These are phyloP conservation scores for Trichoderma lentiforme DNA, from an alignment of 2,329 filamentous ascomycete genomes.

Conservation along the genomic window DNA sequence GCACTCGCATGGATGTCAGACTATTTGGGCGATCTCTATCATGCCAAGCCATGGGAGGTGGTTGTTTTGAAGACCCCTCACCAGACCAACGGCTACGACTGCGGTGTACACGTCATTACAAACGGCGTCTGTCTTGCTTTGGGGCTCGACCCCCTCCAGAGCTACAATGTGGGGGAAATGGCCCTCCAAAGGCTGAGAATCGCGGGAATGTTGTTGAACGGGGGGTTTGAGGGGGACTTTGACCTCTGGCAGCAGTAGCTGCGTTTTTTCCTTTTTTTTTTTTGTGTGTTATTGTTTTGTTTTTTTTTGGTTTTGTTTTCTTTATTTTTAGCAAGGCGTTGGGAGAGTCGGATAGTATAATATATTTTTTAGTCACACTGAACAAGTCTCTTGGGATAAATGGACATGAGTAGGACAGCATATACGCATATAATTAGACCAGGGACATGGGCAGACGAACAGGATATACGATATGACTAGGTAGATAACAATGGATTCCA, in stretches of 20 bases:
- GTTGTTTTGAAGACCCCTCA: conserved; percentile 47
- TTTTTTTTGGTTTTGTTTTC: background rate
- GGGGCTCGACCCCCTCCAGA: conserved; percentile 48
- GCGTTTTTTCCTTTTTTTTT: background rate
- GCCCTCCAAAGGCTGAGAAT: conserved; percentile 58
- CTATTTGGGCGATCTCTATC: conserved; percentile 40
- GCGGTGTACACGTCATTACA: conserved; percentile 72
- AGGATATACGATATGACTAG: background rate
- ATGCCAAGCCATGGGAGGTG: conserved; percentile 61
- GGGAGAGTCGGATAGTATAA: background rate
- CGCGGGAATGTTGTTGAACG: conserved; percentile 62
- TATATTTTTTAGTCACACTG: background rate
- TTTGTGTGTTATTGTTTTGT: background rate
- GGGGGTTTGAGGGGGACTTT: conserved; percentile 63
- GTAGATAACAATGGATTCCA: background rate
- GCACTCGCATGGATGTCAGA: conserved; percentile 53
- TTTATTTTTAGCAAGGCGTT: background rate
- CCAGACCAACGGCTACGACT: conserved; percentile 69
- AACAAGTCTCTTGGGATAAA: background rate
- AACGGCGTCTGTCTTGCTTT: conserved; percentile 64
- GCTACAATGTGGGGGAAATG: conserved; percentile 54
- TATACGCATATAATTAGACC: background rate
- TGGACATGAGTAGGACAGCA: background rate
- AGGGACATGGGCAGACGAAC: background rate
- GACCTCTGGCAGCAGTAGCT: conserved; percentile 25